phyloP scores from a whole-genome alignment of 192 early-diverging fungal genomes.

The Helicostylum pulchrum region DNA sequence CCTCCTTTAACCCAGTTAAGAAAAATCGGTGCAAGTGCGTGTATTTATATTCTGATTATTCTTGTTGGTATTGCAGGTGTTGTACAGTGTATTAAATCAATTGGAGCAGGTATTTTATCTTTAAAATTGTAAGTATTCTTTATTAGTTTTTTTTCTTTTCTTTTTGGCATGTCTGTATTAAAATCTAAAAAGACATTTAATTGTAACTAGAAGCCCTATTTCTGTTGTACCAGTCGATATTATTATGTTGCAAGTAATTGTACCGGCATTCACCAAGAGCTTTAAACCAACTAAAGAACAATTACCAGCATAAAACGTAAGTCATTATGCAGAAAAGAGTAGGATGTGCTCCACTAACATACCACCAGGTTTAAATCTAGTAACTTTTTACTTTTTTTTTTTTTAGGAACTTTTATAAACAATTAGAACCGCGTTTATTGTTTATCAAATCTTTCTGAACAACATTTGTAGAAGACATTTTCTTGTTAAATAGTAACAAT shows the following conservation, averaged over 20 bases:
- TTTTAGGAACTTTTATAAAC: too few relatives aligned
- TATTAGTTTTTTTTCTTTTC: background rate
- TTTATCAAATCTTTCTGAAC: too few relatives aligned
- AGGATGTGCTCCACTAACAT: too few relatives aligned
- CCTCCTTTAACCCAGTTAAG: conserved; percentile 71
- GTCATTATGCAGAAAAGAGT: too few relatives aligned
- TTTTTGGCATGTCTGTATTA: background rate
- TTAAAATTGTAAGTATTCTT: conserved; percentile 53
- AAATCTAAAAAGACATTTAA: background rate
- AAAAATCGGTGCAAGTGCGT: conserved; percentile 74
- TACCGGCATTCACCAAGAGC: conserved; percentile 61
- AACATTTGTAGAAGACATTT: too few relatives aligned
- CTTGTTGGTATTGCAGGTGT: conserved; percentile 59
- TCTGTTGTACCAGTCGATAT: background rate
- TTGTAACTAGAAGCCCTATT: background rate
- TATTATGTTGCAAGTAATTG: conserved; percentile 63
- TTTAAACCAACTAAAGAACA: conserved; percentile 65
- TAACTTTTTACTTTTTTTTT: too few relatives aligned
- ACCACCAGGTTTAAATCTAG: too few relatives aligned
- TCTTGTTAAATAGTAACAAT: too few relatives aligned
- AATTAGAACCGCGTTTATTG: too few relatives aligned
- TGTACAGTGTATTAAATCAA: conserved; percentile 17
- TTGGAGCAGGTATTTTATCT: conserved; percentile 43
- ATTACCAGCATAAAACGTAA: too few relatives aligned
- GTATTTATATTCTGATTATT: conserved; percentile 83